Conservation (phyloP, 148 eudicot genomes). For the Chenopodium formosanum region DNA sequence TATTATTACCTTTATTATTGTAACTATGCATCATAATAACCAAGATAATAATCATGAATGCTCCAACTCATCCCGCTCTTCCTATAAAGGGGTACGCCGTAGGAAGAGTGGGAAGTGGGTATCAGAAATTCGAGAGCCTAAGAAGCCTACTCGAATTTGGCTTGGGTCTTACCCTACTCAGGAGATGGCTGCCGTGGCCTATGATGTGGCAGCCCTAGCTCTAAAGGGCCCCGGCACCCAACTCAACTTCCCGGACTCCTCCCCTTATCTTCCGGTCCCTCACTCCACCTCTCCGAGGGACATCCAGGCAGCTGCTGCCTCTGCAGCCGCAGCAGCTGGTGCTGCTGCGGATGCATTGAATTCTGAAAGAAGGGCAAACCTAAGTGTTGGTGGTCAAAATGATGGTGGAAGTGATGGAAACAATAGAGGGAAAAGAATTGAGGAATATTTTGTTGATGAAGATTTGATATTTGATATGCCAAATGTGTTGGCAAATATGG, state of each 20-base stretch:
- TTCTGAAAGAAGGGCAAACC: slow-evolving; percentile 20
- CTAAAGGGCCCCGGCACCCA: slow-evolving; percentile 55
- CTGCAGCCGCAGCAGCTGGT: slow-evolving; percentile 59
- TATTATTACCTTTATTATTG: no score
- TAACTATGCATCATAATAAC: not conserved
- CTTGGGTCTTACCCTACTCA: slow-evolving; percentile 68
- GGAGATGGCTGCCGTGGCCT: slow-evolving; percentile 80
- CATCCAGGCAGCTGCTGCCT: slow-evolving; percentile 41
- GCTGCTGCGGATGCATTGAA: slow-evolving; percentile 51
- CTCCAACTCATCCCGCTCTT: not conserved
- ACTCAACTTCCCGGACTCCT: slow-evolving; percentile 54
- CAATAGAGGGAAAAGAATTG: slow-evolving; percentile 7
- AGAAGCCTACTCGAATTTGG: slow-evolving; percentile 68
- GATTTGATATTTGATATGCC: slow-evolving; percentile 81
- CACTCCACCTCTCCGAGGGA: slow-evolving; percentile 17
- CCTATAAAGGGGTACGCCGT: slow-evolving; percentile 58
- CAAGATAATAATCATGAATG: not conserved
- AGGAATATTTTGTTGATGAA: slow-evolving; percentile 45
- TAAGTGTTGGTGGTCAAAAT: slow-evolving; percentile 30
- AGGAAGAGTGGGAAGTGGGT: slow-evolving; percentile 77
- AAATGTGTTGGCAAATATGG: slow-evolving; percentile 66
- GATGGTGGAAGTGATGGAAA: not conserved
- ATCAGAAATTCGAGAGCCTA: slow-evolving; percentile 75
- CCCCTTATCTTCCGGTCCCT: slow-evolving; percentile 16
- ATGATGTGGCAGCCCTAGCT: slow-evolving; percentile 74